Evolutionary conservation across 1,284 basidiomycete genomes (phyloP).

Genomic region (Ustilago nuda): DNA sequence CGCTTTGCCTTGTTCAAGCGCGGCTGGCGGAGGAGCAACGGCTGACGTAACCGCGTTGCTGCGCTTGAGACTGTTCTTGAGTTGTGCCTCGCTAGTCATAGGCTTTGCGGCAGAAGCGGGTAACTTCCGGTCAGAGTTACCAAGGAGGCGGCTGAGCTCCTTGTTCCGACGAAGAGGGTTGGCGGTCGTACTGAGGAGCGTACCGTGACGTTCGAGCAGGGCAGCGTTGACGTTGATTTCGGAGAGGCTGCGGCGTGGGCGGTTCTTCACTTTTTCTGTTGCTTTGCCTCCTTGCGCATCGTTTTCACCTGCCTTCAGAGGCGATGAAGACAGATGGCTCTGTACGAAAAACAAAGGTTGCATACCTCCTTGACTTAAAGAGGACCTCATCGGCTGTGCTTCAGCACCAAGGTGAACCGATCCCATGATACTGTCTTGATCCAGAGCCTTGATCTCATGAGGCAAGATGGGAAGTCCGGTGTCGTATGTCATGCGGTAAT

Average conservation of each 20-base stretch:
- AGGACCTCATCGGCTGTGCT: slow-evolving; percentile 19
- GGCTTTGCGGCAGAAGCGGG: slow-evolving; percentile 35
- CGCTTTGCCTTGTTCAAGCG: slow-evolving; percentile 59
- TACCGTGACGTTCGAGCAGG: slow-evolving; percentile 55
- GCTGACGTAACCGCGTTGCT: slow-evolving; percentile 26
- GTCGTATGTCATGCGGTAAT: slow-evolving; percentile 46
- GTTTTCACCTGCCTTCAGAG: neutral
- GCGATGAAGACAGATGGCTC: slow-evolving; percentile 13
- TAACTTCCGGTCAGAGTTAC: slow-evolving; percentile 51
- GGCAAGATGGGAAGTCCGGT: slow-evolving; percentile 52
- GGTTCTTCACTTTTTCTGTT: slow-evolving; percentile 24
- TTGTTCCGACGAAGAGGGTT: slow-evolving; percentile 57
- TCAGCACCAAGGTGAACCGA: slow-evolving; percentile 29
- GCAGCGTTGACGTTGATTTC: slow-evolving; percentile 30
- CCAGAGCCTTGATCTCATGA: slow-evolving; percentile 44
- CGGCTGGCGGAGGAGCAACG: slow-evolving; percentile 39
- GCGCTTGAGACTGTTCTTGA: slow-evolving; percentile 27
- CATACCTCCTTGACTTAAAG: slow-evolving; percentile 20
- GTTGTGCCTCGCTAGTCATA: slow-evolving; percentile 3
- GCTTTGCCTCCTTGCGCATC: slow-evolving; percentile 1
- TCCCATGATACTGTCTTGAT: slow-evolving; percentile 56
- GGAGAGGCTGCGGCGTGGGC: slow-evolving; percentile 40
- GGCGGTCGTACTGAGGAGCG: slow-evolving; percentile 53
- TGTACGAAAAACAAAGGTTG: slow-evolving; percentile 5
- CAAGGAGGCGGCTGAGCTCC: slow-evolving; percentile 58